Evolutionary conservation across 2,329 filamentous ascomycete genomes (phyloP).

Genomic region (Westerdykella aurantiaca): DNA sequence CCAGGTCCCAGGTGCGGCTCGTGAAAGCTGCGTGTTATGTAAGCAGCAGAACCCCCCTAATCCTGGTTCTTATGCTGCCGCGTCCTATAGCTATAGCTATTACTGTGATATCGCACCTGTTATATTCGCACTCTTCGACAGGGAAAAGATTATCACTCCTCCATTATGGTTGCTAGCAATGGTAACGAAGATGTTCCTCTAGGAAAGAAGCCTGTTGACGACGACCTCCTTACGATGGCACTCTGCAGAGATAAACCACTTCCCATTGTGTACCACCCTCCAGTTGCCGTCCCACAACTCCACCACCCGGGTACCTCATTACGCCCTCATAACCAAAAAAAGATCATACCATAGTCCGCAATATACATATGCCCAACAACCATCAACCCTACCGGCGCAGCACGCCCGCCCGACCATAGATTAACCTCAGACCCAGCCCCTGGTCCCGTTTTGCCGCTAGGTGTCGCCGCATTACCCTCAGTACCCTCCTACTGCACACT

Average conservation of each 20-base stretch:
- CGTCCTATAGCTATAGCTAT: too few species aligned
- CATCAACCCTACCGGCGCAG: constrained; percentile 7
- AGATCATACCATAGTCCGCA: constrained; percentile 5
- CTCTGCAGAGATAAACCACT: background rate
- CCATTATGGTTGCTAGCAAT: too few species aligned
- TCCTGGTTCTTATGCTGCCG: too few species aligned
- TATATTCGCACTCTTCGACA: too few species aligned
- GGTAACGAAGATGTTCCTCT: too few species aligned
- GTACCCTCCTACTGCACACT: background rate
- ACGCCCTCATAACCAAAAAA: background rate
- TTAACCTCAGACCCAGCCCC: constrained; percentile 5
- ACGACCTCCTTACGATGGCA: too few species aligned
- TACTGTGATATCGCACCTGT: too few species aligned
- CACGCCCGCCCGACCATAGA: constrained; percentile 17
- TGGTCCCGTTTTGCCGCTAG: background rate
- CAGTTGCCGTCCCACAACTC: constrained; percentile 2
- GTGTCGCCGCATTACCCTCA: background rate
- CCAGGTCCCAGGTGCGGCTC: too few species aligned
- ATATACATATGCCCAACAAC: constrained; percentile 15
- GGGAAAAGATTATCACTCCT: too few species aligned
- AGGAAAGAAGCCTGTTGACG: too few species aligned
- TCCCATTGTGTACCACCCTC: background rate
- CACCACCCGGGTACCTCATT: constrained; percentile 1
- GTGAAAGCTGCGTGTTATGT: too few species aligned
- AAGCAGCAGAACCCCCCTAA: too few species aligned